A percentile compares a stretch with the other conserved stretches of the same genome.
Evolutionary conservation across 1,284 basidiomycete species (phyloP).

Genomic region (Trichosporon inkin): DNA sequence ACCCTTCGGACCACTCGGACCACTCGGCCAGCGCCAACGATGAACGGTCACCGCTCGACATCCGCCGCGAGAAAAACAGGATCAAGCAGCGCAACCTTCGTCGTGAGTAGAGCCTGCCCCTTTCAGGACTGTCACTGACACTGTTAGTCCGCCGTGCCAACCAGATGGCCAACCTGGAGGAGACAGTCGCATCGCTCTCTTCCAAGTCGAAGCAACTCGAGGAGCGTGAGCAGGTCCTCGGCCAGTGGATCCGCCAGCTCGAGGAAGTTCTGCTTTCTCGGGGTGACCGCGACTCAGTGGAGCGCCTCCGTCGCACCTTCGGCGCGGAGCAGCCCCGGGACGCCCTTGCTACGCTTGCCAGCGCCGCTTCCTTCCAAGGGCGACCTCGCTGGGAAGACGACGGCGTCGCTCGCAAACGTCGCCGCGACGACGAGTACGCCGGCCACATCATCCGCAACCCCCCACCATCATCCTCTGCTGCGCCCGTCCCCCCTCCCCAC

Average conservation of each 20-base stretch:
- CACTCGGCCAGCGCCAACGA: neutral
- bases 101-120: conserved; percentile 24
- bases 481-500: neutral
- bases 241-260: conserved; percentile 36
- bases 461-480: neutral
- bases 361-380: conserved; percentile 17
- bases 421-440: conserved; percentile 17
- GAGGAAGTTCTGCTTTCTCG: conserved; percentile 32
- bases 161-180: conserved; percentile 40
- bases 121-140: conserved; percentile 5
- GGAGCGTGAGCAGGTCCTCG: conserved; percentile 22
- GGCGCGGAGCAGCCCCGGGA: conserved; percentile 15
- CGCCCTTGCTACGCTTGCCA: conserved; percentile 23
- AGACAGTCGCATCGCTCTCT: conserved; percentile 23
- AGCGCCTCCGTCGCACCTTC: conserved; percentile 31
- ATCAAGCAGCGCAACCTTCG: conserved; percentile 41
- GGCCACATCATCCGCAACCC: conserved; percentile 7
- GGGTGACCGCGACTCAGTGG: conserved; percentile 32
- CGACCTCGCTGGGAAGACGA: conserved; percentile 15
- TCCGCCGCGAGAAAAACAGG: conserved; percentile 38
- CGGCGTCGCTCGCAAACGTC: conserved; percentile 12
- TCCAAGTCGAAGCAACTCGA: conserved; percentile 26
- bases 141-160: conserved; percentile 38
- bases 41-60: conserved; percentile 25
- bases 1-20: neutral